Evolutionary conservation across 371 early-diverging fungal species (phyloP).

Genomic region (Syncephalastrum sp.): DNA sequence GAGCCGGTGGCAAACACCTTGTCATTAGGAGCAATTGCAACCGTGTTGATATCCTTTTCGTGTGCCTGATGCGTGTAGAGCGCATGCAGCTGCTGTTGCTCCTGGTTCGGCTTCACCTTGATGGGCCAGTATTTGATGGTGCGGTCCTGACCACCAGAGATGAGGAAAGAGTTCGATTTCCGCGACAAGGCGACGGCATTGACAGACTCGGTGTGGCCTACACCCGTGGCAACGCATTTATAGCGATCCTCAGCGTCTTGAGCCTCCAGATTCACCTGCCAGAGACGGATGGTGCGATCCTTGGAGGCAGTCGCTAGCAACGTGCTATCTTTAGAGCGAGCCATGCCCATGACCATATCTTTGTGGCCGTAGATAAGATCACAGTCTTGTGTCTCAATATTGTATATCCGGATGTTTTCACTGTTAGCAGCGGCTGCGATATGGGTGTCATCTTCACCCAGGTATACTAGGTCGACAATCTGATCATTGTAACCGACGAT

Average conservation of each 20-base stretch:
- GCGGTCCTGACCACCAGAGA: slow-evolving; percentile 91
- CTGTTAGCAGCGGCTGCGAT: slow-evolving; percentile 92
- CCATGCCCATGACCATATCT: slow-evolving; percentile 84
- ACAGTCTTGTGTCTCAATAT: slow-evolving; percentile 77
- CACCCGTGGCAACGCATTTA: slow-evolving; percentile 66
- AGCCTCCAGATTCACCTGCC: slow-evolving; percentile 60
- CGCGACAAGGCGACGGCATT: slow-evolving; percentile 77
- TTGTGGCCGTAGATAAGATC: slow-evolving; percentile 87
- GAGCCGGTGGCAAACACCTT: slow-evolving; percentile 93
- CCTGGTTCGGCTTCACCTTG: slow-evolving; percentile 37
- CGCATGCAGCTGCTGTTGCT: slow-evolving; percentile 57
- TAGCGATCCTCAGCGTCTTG: slow-evolving; percentile 35
- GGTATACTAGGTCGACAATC: slow-evolving; percentile 80
- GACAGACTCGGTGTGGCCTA: slow-evolving; percentile 92
- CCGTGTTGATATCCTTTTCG: slow-evolving; percentile 96
- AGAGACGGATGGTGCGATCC: slow-evolving; percentile 85
- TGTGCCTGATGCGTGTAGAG: slow-evolving; percentile 92
- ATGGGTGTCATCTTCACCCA: slow-evolving; percentile 70
- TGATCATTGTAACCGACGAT: slow-evolving; percentile 96
- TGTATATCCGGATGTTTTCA: slow-evolving; percentile 85
- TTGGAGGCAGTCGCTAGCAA: slow-evolving; percentile 86
- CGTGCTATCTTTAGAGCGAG: slow-evolving; percentile 62
- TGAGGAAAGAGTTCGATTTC: slow-evolving; percentile 65
- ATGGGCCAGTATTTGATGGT: slow-evolving; percentile 94
- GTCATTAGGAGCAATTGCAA: slow-evolving; percentile 92